phyloP scores from a whole-genome alignment of 768 basidiomycete genomes.

The Trametes punicea region DNA sequence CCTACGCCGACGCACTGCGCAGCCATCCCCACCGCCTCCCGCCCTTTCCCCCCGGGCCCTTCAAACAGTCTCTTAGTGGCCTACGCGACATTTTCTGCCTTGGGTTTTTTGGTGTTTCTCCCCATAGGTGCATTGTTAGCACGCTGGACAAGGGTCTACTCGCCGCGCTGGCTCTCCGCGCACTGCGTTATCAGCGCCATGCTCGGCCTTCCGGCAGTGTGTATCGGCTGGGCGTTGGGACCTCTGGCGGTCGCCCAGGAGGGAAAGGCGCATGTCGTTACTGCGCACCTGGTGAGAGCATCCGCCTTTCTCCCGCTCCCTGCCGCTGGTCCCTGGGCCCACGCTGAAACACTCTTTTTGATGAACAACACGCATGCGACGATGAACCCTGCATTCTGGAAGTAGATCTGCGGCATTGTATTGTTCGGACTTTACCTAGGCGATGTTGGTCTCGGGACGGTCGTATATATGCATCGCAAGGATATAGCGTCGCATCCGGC shows the following conservation, averaged over 20 bases:
- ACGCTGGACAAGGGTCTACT: conserved; percentile 50
- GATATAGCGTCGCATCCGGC: conserved; percentile 41
- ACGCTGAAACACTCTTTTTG: too few species aligned
- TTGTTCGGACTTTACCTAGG: conserved; percentile 49
- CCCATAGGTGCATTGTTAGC: conserved; percentile 53
- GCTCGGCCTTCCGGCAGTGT: conserved; percentile 48
- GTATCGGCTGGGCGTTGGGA: conserved; percentile 47
- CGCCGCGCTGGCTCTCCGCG: conserved; percentile 51
- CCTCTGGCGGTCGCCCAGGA: conserved; percentile 44
- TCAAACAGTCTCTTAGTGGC: conserved; percentile 37
- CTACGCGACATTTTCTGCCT: conserved; percentile 49
- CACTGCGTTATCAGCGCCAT: conserved; percentile 51
- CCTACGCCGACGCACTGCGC: neutral
- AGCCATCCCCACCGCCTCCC: conserved; percentile 25
- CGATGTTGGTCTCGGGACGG: conserved; percentile 51
- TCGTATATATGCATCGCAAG: conserved; percentile 45
- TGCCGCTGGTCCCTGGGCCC: neutral
- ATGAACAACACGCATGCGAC: too few species aligned
- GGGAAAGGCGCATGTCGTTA: conserved; percentile 41
- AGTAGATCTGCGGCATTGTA: conserved; percentile 49
- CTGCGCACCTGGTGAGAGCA: conserved; percentile 46
- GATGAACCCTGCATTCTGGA: neutral
- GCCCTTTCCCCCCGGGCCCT: neutral
- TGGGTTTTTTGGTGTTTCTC: conserved; percentile 56
- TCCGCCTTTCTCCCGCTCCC: too few species aligned